phyloP scores from a whole-genome alignment of 805 yeast genomes.

The Saccharomycopsis sp. region DNA sequence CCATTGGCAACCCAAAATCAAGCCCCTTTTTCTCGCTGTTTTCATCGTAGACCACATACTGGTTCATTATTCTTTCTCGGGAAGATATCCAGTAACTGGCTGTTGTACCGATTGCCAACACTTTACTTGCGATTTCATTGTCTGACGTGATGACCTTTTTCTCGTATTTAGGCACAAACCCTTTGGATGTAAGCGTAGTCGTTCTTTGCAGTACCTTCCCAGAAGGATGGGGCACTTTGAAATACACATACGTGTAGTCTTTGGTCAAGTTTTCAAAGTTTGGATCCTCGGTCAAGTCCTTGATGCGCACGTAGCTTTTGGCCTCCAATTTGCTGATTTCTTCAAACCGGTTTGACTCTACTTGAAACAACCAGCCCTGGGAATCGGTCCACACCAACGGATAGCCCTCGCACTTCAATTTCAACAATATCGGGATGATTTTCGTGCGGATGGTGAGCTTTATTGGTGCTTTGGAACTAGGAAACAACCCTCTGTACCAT shows the following conservation, averaged over 20 bases:
- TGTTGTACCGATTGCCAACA: constrained; percentile 65
- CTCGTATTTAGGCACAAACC: constrained; percentile 65
- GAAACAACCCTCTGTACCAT: constrained; percentile 71
- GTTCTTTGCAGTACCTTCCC: constrained; percentile 65
- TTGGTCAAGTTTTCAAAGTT: constrained; percentile 17
- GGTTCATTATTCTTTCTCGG: constrained; percentile 74
- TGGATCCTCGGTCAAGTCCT: constrained; percentile 20
- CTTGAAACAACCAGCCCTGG: constrained; percentile 86
- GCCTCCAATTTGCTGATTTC: constrained; percentile 30
- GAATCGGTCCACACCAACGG: constrained; percentile 77
- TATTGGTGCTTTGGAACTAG: constrained; percentile 35
- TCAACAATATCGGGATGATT: constrained; percentile 66
- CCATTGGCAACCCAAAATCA: constrained; percentile 9
- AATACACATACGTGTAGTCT: constrained; percentile 29
- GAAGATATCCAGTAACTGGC: constrained; percentile 93
- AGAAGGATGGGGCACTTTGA: constrained; percentile 83
- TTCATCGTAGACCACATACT: constrained; percentile 67
- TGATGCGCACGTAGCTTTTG: constrained; percentile 18
- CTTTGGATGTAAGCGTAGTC: constrained; percentile 70
- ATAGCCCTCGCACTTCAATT: constrained; percentile 75
- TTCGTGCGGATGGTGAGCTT: constrained; percentile 67
- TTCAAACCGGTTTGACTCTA: constrained; percentile 32
- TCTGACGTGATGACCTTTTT: constrained; percentile 65
- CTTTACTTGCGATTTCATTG: constrained; percentile 66
- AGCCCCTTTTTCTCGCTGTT: constrained; percentile 21